Conservation (phyloP, 805 yeast genomes). For the Yamadazyma paraphyllophila region DNA sequence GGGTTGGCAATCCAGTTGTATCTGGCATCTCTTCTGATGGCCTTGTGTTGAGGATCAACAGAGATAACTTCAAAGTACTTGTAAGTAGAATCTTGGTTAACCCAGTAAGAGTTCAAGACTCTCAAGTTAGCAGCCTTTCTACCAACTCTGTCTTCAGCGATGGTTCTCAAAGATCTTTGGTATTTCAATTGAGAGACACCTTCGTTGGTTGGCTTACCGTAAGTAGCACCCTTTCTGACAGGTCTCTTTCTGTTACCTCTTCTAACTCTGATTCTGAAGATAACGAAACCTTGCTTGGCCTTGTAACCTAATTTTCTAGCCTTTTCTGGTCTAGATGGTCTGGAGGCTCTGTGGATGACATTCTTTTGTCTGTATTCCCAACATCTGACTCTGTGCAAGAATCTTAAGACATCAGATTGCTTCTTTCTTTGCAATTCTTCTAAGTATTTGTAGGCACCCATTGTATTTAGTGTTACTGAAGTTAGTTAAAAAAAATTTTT, state of each 20-base stretch:
- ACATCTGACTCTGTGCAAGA: constrained; percentile 99
- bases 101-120: constrained; percentile 99
- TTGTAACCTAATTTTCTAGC: constrained; percentile 99
- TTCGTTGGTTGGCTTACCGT: constrained; percentile 99
- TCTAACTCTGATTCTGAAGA: constrained; percentile 98
- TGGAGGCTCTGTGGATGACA: constrained; percentile 97
- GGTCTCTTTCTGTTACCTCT: constrained; percentile 99
- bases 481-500: constrained; percentile 10
- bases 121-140: constrained; percentile 98
- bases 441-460: constrained; percentile 99
- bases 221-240: constrained; percentile 99
- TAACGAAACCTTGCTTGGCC: constrained; percentile 99
- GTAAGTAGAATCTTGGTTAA: constrained; percentile 99
- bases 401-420: constrained; percentile 99
- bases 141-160: constrained; percentile 99
- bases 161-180: constrained; percentile 97
- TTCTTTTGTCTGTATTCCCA: constrained; percentile 99
- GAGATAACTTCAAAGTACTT: constrained; percentile 98
- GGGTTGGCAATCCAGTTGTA: constrained; percentile 99
- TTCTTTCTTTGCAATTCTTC: constrained; percentile 99
- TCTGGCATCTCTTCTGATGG: constrained; percentile 97
- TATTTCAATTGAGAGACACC: constrained; percentile 99
- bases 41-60: constrained; percentile 97
- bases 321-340: constrained; percentile 99
- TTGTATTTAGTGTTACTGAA: constrained; percentile 30